Percentiles rank a stretch among this genome's conserved stretches.
Conservation (phyloP, 495 filamentous ascomycete genomes). For the Aspergillus taichungensis region DNA sequence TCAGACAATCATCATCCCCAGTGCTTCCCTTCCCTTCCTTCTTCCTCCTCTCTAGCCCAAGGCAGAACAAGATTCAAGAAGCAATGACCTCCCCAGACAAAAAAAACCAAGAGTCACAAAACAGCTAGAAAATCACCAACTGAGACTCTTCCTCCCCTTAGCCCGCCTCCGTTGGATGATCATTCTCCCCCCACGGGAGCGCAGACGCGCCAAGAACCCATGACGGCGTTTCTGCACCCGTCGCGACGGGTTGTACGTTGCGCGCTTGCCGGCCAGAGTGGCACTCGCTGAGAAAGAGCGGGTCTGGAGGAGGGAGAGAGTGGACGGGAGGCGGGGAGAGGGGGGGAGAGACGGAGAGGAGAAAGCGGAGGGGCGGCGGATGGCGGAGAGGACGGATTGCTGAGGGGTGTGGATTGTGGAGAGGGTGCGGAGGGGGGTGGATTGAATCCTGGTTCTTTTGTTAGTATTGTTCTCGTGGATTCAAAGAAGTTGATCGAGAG, state of each 20-base stretch:
- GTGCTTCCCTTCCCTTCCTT: background rate
- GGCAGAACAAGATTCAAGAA: background rate
- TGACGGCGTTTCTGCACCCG: slow-evolving; percentile 62
- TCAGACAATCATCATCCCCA: background rate
- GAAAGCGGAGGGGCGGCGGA: slow-evolving; percentile 16
- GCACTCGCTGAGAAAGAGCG: slow-evolving; percentile 36
- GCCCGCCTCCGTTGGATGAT: slow-evolving; percentile 47
- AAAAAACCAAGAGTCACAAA: background rate
- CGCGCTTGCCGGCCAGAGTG: slow-evolving; percentile 43
- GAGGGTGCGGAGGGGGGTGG: slow-evolving; percentile 22
- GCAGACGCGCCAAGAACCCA: slow-evolving; percentile 55
- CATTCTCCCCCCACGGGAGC: slow-evolving; percentile 46
- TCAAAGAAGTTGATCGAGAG: too few relatives aligned
- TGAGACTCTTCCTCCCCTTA: slow-evolving; percentile 56
- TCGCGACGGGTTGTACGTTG: slow-evolving; percentile 59
- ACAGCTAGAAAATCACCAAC: slow-evolving; percentile 31
- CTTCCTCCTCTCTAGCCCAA: background rate
- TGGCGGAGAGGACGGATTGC: slow-evolving; percentile 24
- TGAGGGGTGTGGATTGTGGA: slow-evolving; percentile 17
- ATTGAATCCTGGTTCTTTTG: too few relatives aligned
- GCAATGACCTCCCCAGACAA: background rate
- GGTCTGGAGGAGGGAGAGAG: slow-evolving; percentile 18
- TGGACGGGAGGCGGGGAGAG: slow-evolving; percentile 13
- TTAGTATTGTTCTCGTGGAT: too few relatives aligned
- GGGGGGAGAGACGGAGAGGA: slow-evolving; percentile 18